A percentile compares a stretch with the other conserved stretches of the same genome.
These are phyloP conservation scores for Pseudogymnoascus sp. DNA, from an alignment of 2,329 filamentous ascomycete species.

Conservation along the genomic window DNA sequence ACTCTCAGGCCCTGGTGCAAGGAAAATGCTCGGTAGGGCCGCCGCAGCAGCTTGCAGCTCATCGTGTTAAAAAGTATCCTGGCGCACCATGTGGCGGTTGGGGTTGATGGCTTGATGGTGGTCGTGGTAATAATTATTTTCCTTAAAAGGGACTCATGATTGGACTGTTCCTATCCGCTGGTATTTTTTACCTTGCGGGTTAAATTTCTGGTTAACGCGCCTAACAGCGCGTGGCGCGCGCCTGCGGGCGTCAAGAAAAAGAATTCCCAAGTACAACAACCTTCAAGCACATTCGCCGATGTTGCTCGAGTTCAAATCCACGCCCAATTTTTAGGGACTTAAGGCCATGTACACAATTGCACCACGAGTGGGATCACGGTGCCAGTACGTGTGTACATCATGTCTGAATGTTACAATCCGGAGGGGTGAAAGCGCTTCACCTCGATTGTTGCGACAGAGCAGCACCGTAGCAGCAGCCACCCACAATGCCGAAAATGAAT, in stretches of 20 bases:
- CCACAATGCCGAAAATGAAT: background rate
- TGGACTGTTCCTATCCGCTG: background rate
- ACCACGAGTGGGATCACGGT: background rate
- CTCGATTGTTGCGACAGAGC: background rate
- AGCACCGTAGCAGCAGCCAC: background rate
- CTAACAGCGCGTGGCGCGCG: background rate
- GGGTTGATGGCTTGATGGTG: background rate
- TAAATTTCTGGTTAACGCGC: background rate
- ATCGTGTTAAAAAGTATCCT: background rate
- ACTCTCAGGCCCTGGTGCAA: background rate
- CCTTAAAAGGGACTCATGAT: background rate
- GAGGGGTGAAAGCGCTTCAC: background rate
- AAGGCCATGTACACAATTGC: constrained; percentile 4
- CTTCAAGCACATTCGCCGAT: background rate
- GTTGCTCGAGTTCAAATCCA: background rate
- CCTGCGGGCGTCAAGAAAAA: background rate
- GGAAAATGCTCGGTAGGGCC: background rate
- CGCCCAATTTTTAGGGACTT: background rate
- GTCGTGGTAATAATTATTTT: background rate
- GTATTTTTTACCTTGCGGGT: constrained; percentile 5
- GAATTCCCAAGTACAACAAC: background rate
- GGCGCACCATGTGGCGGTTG: background rate
- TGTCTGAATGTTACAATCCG: background rate
- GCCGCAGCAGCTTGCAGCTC: constrained; percentile 2
- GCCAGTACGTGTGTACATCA: background rate